These are phyloP conservation scores for Penicillium expansum DNA, from an alignment of 2,329 filamentous ascomycete species.

Conservation along the genomic window DNA sequence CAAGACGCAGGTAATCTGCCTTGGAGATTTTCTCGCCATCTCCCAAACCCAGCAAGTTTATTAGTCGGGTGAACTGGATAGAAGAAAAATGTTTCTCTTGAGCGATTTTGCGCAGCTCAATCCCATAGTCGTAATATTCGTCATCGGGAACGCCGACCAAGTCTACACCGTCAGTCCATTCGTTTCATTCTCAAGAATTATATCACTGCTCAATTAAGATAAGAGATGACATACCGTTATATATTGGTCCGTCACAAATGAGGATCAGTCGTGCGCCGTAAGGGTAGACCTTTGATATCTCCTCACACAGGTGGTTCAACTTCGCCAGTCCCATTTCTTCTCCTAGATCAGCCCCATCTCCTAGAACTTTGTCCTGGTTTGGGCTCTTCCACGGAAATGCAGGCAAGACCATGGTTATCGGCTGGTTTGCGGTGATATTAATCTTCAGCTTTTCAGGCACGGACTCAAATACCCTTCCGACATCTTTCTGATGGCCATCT, in stretches of 20 bases:
- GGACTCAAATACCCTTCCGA: constrained; percentile 6
- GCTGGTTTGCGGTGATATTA: constrained; percentile 1
- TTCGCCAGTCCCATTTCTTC: constrained; percentile 7
- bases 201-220: not conserved
- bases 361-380: constrained; percentile 6
- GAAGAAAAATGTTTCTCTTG: constrained; percentile 4
- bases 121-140: constrained; percentile 10
- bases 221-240: constrained; percentile 1
- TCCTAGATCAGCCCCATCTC: constrained; percentile 1
- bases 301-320: constrained; percentile 9
- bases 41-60: not conserved
- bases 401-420: constrained; percentile 7
- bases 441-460: constrained; percentile 3
- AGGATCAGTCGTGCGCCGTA: constrained; percentile 8
- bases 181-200: not conserved
- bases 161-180: constrained; percentile 1
- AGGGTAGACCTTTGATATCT: constrained; percentile 9
- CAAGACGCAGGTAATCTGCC: constrained; percentile 4
- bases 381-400: constrained; percentile 12
- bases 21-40: constrained; percentile 6
- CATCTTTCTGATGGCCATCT: not conserved
- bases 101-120: constrained; percentile 5
- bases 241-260: constrained; percentile 7
- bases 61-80: constrained; percentile 4
- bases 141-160: constrained; percentile 6